A percentile compares a stretch with the other conserved stretches of the same genome.
These are phyloP conservation scores for Gymnopilus junonius DNA, from an alignment of 768 basidiomycete genomes.

Conservation along the genomic window DNA sequence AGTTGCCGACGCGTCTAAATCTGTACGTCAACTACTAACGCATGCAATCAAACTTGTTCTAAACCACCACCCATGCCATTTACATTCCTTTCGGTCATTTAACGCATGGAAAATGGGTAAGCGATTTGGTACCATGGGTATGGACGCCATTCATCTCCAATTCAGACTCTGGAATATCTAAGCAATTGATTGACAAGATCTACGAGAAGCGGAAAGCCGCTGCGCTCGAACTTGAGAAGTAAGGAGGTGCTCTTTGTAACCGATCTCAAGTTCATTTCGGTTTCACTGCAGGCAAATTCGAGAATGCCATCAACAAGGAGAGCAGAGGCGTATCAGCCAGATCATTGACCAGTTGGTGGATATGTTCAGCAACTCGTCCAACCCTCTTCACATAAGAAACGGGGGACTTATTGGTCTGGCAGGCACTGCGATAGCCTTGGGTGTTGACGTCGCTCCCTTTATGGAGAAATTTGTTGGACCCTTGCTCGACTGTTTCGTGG, in stretches of 20 bases:
- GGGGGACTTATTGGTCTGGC: slow-evolving; percentile 96
- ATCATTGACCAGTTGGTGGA: slow-evolving; percentile 96
- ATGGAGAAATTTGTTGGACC: slow-evolving; percentile 93
- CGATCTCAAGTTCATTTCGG: background rate
- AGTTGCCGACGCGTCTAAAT: background rate
- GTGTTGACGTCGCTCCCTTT: slow-evolving; percentile 91
- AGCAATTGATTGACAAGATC: slow-evolving; percentile 89
- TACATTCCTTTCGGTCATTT: slow-evolving; percentile 9
- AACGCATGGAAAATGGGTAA: slow-evolving; percentile 28
- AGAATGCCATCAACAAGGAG: slow-evolving; percentile 83
- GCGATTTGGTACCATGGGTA: background rate
- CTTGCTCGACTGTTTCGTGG: slow-evolving; percentile 89
- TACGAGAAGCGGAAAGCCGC: slow-evolving; percentile 97
- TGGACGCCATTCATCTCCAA: background rate
- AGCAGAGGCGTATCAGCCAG: slow-evolving; percentile 77
- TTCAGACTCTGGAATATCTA: slow-evolving; percentile 73
- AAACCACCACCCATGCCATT: slow-evolving; percentile 5
- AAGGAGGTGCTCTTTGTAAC: slow-evolving; percentile 19
- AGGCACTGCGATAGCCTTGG: slow-evolving; percentile 95
- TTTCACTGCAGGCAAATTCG: slow-evolving; percentile 68
- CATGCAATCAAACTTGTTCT: slow-evolving; percentile 6
- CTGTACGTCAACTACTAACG: background rate
- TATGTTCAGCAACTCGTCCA: slow-evolving; percentile 84
- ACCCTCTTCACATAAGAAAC: slow-evolving; percentile 88
- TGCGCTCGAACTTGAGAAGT: slow-evolving; percentile 96